A percentile compares a stretch with the other conserved stretches of the same genome.
These are phyloP conservation scores for Epichloe scottii DNA, from an alignment of 2,329 filamentous ascomycete genomes.

Conservation along the genomic window DNA sequence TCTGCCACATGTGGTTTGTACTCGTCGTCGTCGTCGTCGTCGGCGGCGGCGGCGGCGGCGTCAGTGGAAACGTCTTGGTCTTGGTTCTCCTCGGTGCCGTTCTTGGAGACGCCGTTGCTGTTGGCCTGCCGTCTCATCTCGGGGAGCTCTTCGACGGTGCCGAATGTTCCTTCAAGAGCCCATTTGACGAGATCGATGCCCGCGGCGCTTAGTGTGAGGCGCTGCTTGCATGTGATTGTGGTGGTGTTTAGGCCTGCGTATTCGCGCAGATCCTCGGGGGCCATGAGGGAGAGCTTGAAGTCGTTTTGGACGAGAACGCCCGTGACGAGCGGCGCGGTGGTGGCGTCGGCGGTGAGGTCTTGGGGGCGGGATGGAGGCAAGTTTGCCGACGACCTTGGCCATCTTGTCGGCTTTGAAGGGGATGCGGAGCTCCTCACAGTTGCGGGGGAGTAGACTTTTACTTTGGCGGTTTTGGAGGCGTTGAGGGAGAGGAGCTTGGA, in stretches of 20 bases:
- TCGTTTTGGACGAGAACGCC: conserved; percentile 95
- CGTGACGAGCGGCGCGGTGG: conserved; percentile 48
- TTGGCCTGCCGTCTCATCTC: conserved; percentile 31
- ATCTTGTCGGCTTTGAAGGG: conserved; percentile 93
- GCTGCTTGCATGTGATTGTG: conserved; percentile 84
- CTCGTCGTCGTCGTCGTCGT: conserved; percentile 21
- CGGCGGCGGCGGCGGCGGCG: conserved; percentile 14
- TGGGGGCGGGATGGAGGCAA: conserved; percentile 68
- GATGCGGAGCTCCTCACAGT: conserved; percentile 89
- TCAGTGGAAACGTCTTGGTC: conserved; percentile 1
- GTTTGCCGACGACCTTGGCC: conserved; percentile 88
- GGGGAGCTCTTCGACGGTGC: conserved; percentile 60
- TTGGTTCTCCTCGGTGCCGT: conserved; percentile 25
- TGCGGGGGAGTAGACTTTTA: conserved; percentile 86
- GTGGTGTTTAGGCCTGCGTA: conserved; percentile 96
- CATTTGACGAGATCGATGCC: conserved; percentile 86
- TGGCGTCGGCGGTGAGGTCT: conserved; percentile 20
- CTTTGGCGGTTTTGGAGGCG: conserved; percentile 63
- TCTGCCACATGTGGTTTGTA: conserved; percentile 10
- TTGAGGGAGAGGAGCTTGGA: conserved; percentile 92
- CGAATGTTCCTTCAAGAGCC: conserved; percentile 91
- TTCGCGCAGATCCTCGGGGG: conserved; percentile 86
- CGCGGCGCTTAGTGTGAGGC: conserved; percentile 74
- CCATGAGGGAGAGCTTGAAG: conserved; percentile 95
- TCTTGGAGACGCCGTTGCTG: conserved; percentile 15